A percentile compares a stretch with the other conserved stretches of the same genome.
Evolutionary conservation across 441 rosid species (phyloP).

Genomic region (Raphanus hybrid): DNA sequence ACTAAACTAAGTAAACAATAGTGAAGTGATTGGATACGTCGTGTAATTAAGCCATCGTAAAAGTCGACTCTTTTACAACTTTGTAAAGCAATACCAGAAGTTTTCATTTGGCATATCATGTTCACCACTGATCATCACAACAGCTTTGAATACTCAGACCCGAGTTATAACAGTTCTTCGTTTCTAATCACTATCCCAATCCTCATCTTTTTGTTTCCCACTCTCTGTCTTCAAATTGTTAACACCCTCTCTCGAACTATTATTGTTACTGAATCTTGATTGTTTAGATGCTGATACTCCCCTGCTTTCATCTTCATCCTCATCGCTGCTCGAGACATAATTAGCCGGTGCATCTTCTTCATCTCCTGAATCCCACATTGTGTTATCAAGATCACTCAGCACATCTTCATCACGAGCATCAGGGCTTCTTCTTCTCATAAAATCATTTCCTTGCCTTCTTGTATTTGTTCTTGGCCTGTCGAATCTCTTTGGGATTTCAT

Average conservation of each 20-base stretch:
- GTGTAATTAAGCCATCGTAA: no score
- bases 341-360: slow-evolving; percentile 46
- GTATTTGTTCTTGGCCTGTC: slow-evolving; percentile 46
- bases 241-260: slow-evolving; percentile 29
- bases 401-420: slow-evolving; percentile 50
- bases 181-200: slow-evolving; percentile 59
- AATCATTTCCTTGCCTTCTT: slow-evolving; percentile 42
- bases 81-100: no score
- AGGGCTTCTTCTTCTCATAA: slow-evolving; percentile 36
- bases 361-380: slow-evolving; percentile 71
- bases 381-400: slow-evolving; percentile 70
- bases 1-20: no score
- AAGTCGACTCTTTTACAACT: no score
- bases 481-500: slow-evolving; percentile 42
- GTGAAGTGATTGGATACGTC: no score
- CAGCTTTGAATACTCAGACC: no score
- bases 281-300: slow-evolving; percentile 3
- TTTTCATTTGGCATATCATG: no score
- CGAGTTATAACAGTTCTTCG: neutral
- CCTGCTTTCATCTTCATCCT: slow-evolving; percentile 46
- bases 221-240: slow-evolving; percentile 37
- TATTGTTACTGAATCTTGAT: slow-evolving; percentile 29
- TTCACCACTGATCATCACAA: no score
- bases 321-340: slow-evolving; percentile 57
- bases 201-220: slow-evolving; percentile 57